A percentile compares a stretch with the other conserved stretches of the same genome.
Evolutionary conservation across 371 early-diverging fungal species (phyloP).

Genomic region (Haplosporangium sp.): DNA sequence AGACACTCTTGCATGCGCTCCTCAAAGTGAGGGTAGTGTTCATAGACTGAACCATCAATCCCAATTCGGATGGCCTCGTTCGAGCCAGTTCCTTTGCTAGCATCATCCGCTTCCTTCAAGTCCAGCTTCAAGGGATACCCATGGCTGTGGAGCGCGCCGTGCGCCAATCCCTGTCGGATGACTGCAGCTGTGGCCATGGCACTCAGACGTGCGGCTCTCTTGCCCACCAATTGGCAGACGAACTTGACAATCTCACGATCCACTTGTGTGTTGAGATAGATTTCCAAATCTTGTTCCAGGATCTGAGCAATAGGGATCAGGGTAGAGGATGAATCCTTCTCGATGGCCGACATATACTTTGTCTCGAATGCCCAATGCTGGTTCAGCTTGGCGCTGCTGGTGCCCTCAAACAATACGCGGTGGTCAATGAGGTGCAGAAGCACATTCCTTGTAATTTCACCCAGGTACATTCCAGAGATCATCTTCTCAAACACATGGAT

Average conservation of each 20-base stretch:
- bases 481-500: constrained; percentile 92
- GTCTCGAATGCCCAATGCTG: constrained; percentile 87
- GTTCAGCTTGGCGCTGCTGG: constrained; percentile 73
- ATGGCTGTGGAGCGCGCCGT: constrained; percentile 8
- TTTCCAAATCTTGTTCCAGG: constrained; percentile 68
- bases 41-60: constrained; percentile 94
- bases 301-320: constrained; percentile 77
- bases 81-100: background rate
- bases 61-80: constrained; percentile 73
- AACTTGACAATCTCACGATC: constrained; percentile 87
- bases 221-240: constrained; percentile 89
- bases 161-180: constrained; percentile 64
- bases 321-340: constrained; percentile 78
- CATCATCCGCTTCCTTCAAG: background rate
- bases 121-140: constrained; percentile 20
- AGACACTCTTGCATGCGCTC: constrained; percentile 68
- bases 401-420: constrained; percentile 80
- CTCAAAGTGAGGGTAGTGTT: constrained; percentile 92
- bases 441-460: constrained; percentile 89
- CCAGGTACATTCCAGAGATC: constrained; percentile 96
- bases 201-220: constrained; percentile 88
- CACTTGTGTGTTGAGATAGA: constrained; percentile 67
- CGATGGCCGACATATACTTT: constrained; percentile 91
- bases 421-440: constrained; percentile 85
- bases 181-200: constrained; percentile 89